Evolutionary conservation across 2,329 filamentous ascomycete genomes (phyloP), one percentile per base, ranked within the genome.

Genomic region (Fusarium miscanthi): DNA sequence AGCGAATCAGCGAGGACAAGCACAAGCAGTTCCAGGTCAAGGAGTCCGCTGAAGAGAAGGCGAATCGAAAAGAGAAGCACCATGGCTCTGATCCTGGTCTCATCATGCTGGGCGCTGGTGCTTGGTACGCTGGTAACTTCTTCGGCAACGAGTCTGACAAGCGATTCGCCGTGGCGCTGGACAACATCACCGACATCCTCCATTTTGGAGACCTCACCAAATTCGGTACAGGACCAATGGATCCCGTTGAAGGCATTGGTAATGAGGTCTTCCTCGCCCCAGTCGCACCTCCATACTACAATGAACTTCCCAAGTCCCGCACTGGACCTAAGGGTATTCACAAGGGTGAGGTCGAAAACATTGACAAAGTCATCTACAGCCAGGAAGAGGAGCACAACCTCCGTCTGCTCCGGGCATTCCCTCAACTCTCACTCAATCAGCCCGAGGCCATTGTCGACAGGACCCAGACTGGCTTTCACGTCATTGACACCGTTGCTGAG

Each of bases 201-300:
- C 63, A 60, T 14, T 59, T 78, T 16, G 33, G 68, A 12, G 69
- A 76, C 23, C 60, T 78, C 9, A 69, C 70, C 30, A 37, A 45
- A 14, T 75, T 77, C 33, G 74, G 69, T 37, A 69, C 70, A 19
- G 41, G 33, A 9, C 69, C 62, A 35, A 76, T 79, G 75, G 73
- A 75, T 25, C 59, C 70, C 5, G 21, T 67, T 6, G 78, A 79
- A 23, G 78, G 78, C 16, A 38, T 77, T 17, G 78, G 78, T 6
- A 78, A 78, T 40, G 74, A 78, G 45, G 38, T 81, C 3, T 78
- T 81, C 31, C 61, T 81, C 19, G 72, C 76, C 1, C 80, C 79
- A 3, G 62, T 77, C 9, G 72, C 75, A 2, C 72, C 73, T 6
- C 78, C 78, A 1, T 75, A 69, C 43, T 78, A 78, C 31, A 40